These are phyloP conservation scores for Rhizopus stolonifer DNA, from an alignment of 371 early-diverging fungal genomes.

Conservation along the genomic window DNA sequence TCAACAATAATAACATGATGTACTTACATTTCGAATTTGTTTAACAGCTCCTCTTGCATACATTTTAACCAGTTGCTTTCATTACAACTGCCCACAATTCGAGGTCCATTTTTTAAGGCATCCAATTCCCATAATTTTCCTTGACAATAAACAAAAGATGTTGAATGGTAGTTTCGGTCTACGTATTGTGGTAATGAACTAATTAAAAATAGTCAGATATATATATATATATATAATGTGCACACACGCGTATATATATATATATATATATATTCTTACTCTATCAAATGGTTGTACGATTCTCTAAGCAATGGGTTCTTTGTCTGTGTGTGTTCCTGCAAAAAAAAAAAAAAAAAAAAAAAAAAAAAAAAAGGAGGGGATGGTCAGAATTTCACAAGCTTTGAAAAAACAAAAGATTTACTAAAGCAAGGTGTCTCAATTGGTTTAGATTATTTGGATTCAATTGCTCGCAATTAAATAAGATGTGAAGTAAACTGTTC, in stretches of 20 bases:
- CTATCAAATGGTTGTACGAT: constrained; percentile 15
- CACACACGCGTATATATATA: too few species aligned
- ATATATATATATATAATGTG: too few species aligned
- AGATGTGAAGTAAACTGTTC: constrained; percentile 83
- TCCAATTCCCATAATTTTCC: constrained; percentile 53
- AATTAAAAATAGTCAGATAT: not conserved
- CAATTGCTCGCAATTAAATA: constrained; percentile 49
- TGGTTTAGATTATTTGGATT: constrained; percentile 34
- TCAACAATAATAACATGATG: too few species aligned
- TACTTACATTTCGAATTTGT: constrained; percentile 13
- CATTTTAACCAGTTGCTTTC: constrained; percentile 18
- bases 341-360: too few species aligned
- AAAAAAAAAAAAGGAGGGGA: too few species aligned
- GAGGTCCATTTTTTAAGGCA: constrained; percentile 41
- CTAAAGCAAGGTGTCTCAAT: constrained; percentile 35
- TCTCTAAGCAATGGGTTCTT: constrained; percentile 8
- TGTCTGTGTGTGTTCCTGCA: too few species aligned
- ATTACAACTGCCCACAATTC: constrained; percentile 9
- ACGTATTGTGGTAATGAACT: not conserved
- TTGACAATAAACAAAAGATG: constrained; percentile 31
- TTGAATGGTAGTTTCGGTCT: constrained; percentile 32
- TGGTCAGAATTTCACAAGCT: too few species aligned
- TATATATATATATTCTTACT: too few species aligned
- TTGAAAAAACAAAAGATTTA: too few species aligned
- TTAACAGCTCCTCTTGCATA: constrained; percentile 10